A percentile compares a stretch with the other conserved stretches of the same genome.
These are phyloP conservation scores for Penicillium sp. DNA, from an alignment of 2,329 filamentous ascomycete genomes.

Conservation along the genomic window DNA sequence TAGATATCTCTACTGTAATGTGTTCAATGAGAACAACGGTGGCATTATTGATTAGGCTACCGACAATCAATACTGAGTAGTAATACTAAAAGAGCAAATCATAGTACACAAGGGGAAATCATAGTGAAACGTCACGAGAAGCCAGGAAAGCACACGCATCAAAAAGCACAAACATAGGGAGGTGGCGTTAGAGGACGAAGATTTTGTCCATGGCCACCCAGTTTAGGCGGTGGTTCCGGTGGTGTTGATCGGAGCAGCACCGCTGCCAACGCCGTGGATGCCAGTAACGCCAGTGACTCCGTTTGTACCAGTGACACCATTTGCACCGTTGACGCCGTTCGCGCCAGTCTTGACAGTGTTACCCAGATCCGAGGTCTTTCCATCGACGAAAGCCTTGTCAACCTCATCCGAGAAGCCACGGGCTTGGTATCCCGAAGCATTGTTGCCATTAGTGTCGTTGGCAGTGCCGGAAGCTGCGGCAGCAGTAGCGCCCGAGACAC, in stretches of 20 bases:
- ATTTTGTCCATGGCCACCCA: background rate
- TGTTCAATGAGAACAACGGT: conserved; percentile 14
- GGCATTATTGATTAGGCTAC: conserved; percentile 26
- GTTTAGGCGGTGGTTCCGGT: conserved; percentile 1
- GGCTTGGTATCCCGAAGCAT: conserved; percentile 19
- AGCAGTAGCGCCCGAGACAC: conserved; percentile 11
- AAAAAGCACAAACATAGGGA: background rate
- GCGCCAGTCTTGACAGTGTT: conserved; percentile 9
- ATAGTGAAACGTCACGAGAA: conserved; percentile 15
- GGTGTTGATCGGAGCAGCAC: background rate
- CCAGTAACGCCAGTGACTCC: too few relatives aligned
- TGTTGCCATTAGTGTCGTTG: conserved; percentile 5
- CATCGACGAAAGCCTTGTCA: conserved; percentile 31
- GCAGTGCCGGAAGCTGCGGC: conserved; percentile 6
- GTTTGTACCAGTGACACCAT: conserved; percentile 4
- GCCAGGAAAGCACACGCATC: conserved; percentile 1
- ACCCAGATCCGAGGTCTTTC: conserved; percentile 14
- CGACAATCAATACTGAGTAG: conserved; percentile 17
- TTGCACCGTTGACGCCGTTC: conserved; percentile 8
- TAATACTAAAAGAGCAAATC: conserved; percentile 16
- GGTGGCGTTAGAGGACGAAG: background rate
- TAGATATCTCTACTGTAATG: background rate
- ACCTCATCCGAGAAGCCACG: conserved; percentile 34
- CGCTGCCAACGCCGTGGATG: background rate
- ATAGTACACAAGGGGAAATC: conserved; percentile 25